Percentiles rank a stretch among this genome's conserved stretches.
phyloP scores from a whole-genome alignment of 306 rosid species.

The Casuarina equisetifolia region DNA sequence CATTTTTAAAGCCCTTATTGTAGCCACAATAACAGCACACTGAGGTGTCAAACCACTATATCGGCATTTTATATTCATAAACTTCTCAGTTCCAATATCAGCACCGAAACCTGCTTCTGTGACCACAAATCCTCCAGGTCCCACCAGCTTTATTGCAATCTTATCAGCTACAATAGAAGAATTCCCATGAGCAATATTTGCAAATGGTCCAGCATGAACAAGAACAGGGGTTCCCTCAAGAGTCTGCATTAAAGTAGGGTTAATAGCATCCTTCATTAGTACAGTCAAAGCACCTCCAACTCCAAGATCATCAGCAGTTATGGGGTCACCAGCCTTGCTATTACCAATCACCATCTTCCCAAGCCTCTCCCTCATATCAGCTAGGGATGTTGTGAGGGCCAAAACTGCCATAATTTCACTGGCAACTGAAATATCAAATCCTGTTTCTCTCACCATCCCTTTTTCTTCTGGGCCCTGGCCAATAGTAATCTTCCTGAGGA shows the following conservation, averaged over 20 bases:
- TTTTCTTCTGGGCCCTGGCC: slow-evolving; percentile 99
- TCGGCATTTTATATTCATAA: slow-evolving; percentile 93
- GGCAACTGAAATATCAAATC: slow-evolving; percentile 93
- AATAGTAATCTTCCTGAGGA: slow-evolving; percentile 81
- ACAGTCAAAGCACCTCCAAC: slow-evolving; percentile 96
- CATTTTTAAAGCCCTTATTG: slow-evolving; percentile 93
- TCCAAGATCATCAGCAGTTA: slow-evolving; percentile 96
- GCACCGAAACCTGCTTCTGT: slow-evolving; percentile 99
- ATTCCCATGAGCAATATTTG: slow-evolving; percentile 96
- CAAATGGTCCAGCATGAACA: slow-evolving; percentile 98
- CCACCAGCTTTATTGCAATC: slow-evolving; percentile 93
- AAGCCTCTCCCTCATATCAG: slow-evolving; percentile 96
- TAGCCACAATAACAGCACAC: slow-evolving; percentile 90
- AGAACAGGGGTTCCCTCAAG: slow-evolving; percentile 98
- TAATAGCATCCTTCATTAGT: slow-evolving; percentile 94
- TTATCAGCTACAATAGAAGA: slow-evolving; percentile 97
- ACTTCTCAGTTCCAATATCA: slow-evolving; percentile 95
- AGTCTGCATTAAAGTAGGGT: slow-evolving; percentile 98
- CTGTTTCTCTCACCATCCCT: slow-evolving; percentile 99
- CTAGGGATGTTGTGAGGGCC: slow-evolving; percentile 86
- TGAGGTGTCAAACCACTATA: slow-evolving; percentile 93
- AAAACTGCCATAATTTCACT: slow-evolving; percentile 99
- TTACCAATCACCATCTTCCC: slow-evolving; percentile 97
- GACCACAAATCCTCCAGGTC: slow-evolving; percentile 95
- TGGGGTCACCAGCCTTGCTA: slow-evolving; percentile 87